Evolutionary conservation across 2,329 filamentous ascomycete species (phyloP).

Genomic region (Ophiostoma populinum): DNA sequence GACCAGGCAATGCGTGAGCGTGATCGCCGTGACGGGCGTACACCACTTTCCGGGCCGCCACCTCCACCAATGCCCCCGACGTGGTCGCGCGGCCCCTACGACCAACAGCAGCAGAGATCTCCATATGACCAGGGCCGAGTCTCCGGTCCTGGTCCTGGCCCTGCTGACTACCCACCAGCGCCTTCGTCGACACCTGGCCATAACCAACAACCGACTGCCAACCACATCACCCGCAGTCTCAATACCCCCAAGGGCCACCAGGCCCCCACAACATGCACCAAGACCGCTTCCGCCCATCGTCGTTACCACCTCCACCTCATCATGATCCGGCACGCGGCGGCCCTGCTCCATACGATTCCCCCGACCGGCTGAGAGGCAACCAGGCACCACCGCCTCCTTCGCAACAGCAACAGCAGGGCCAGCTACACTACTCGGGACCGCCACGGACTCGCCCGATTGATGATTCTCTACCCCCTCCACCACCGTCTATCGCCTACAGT

Average conservation of each 20-base stretch:
- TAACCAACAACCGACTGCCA: neutral
- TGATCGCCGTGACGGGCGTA: constrained; percentile 21
- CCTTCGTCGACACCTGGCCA: constrained; percentile 20
- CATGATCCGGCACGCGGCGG: constrained; percentile 12
- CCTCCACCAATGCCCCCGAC: constrained; percentile 17
- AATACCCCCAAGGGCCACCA: constrained; percentile 19
- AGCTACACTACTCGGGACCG: constrained; percentile 6
- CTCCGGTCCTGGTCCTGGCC: constrained; percentile 21
- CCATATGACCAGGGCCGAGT: constrained; percentile 23
- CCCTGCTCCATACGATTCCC: constrained; percentile 27
- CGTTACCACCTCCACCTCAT: constrained; percentile 18
- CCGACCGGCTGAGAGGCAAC: constrained; percentile 29
- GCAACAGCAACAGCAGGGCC: constrained; percentile 15
- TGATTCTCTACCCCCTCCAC: constrained; percentile 25
- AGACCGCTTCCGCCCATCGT: constrained; percentile 22
- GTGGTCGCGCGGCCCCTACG: constrained; percentile 13
- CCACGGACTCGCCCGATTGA: constrained; percentile 26
- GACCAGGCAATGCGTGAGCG: constrained; percentile 12
- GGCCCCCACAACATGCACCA: constrained; percentile 15
- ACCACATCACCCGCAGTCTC: constrained; percentile 16
- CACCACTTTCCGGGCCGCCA: constrained; percentile 15
- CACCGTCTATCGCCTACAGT: constrained; percentile 33
- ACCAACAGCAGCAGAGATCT: constrained; percentile 22
- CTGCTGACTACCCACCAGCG: constrained; percentile 29
- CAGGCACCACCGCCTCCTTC: constrained; percentile 9